These are phyloP conservation scores for Castanospermum australe DNA, from an alignment of 306 rosid species.

Conservation along the genomic window DNA sequence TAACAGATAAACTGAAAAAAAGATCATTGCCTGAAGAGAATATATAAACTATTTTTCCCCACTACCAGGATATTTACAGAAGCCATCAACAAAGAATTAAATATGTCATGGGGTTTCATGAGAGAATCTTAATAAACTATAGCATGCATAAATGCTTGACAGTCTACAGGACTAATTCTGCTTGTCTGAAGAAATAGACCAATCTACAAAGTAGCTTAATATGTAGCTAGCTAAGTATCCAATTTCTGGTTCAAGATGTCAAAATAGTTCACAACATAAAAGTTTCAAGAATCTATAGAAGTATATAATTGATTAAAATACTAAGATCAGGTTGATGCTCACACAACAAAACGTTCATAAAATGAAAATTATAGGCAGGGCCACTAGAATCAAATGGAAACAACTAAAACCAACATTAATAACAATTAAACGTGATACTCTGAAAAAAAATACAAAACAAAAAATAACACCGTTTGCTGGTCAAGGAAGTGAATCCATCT, in stretches of 20 bases:
- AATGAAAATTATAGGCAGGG: not conserved
- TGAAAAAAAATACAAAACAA: constrained; percentile 10
- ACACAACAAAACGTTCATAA: not conserved
- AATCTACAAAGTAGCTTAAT: not conserved
- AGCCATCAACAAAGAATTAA: not conserved
- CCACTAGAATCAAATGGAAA: not conserved
- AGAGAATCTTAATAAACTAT: not conserved
- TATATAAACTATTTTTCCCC: not conserved
- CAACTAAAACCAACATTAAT: not conserved
- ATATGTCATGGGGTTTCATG: not conserved
- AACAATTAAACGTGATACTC: not conserved
- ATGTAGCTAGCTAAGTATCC: not conserved
- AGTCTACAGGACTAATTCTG: not conserved
- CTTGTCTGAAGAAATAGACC: not conserved
- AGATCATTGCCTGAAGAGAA: not conserved
- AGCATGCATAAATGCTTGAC: not conserved
- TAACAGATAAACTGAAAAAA: not conserved
- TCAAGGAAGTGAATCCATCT: constrained; percentile 30
- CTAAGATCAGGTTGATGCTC: not conserved
- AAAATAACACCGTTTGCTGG: constrained; percentile 44
- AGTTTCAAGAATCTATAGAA: not conserved
- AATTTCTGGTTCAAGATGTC: not conserved
- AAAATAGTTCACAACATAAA: not conserved
- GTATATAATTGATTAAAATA: not conserved
- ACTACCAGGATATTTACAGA: not conserved